Evolutionary conservation across 768 basidiomycete genomes (phyloP).

Genomic region (Tephrocybe sp.): DNA sequence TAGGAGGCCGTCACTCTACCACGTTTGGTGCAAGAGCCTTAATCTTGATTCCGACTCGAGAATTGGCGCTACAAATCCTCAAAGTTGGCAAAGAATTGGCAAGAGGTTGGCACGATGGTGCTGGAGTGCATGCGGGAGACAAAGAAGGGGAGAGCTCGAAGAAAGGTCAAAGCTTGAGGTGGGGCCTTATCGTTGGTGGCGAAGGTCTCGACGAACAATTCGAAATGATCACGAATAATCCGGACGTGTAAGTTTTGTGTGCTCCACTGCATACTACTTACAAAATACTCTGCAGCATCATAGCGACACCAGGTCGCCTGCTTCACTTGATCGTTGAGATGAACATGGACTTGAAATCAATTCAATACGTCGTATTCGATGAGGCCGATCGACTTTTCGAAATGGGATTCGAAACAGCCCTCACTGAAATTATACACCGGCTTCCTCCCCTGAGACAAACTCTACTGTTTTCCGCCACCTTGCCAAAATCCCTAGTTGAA

Average conservation of each 20-base stretch:
- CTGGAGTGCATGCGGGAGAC: constrained; percentile 74
- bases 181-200: constrained; percentile 95
- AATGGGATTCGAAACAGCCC: constrained; percentile 92
- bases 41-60: constrained; percentile 88
- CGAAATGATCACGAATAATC: constrained; percentile 89
- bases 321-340: constrained; percentile 97
- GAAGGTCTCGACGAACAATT: constrained; percentile 96
- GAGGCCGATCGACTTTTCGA: constrained; percentile 99
- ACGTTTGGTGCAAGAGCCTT: constrained; percentile 83
- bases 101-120: constrained; percentile 67
- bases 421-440: constrained; percentile 88
- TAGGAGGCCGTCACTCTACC: constrained; percentile 76
- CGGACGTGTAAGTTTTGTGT: constrained; percentile 76
- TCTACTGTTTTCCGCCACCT: constrained; percentile 92
- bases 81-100: constrained; percentile 95
- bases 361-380: constrained; percentile 93
- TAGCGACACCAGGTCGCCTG: constrained; percentile 95
- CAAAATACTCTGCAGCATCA: constrained; percentile 58
- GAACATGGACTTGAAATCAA: constrained; percentile 84
- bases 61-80: constrained; percentile 90
- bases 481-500: constrained; percentile 93
- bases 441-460: constrained; percentile 88
- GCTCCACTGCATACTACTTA: constrained; percentile 1
- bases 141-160: constrained; percentile 53
- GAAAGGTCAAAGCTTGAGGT: constrained; percentile 66